These are phyloP conservation scores for Ottelia alismoides DNA, from an alignment of 106 monocot genomes.

Conservation along the genomic window DNA sequence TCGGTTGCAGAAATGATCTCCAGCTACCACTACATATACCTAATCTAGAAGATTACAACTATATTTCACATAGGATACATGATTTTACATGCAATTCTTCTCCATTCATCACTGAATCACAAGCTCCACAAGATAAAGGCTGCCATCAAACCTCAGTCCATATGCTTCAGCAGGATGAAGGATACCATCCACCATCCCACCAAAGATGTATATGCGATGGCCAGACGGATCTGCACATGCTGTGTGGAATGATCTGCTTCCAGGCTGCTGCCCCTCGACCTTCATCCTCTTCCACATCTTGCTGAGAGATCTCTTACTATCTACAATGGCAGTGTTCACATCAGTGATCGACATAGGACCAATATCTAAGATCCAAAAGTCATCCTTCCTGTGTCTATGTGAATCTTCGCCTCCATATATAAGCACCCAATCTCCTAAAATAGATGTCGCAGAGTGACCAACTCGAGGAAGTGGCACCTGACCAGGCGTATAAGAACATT, in stretches of 20 bases:
- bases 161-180: slow-evolving; percentile 39
- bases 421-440: too few species aligned
- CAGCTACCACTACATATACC: too few species aligned
- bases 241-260: slow-evolving; percentile 63
- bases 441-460: slow-evolving; percentile 47
- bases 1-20: too few species aligned
- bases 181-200: slow-evolving; percentile 44
- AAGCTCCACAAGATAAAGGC: slow-evolving; percentile 34
- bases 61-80: too few species aligned
- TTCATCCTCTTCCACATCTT: slow-evolving; percentile 44
- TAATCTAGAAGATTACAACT: too few species aligned
- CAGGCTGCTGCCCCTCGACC: too few species aligned
- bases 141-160: slow-evolving; percentile 61
- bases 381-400: slow-evolving; percentile 48
- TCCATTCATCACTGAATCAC: too few species aligned
- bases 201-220: slow-evolving; percentile 37
- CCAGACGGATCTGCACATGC: slow-evolving; percentile 42
- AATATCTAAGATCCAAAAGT: too few species aligned
- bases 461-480: too few species aligned
- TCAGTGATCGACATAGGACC: too few species aligned
- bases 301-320: too few species aligned
- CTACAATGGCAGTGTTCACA: too few species aligned
- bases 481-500: slow-evolving; percentile 9
- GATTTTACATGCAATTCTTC: slow-evolving; percentile 40
- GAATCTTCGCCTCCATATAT: slow-evolving; percentile 79